Conservation (phyloP, 192 early-diverging fungal species). For the Gamsiella multidivaricata region DNA sequence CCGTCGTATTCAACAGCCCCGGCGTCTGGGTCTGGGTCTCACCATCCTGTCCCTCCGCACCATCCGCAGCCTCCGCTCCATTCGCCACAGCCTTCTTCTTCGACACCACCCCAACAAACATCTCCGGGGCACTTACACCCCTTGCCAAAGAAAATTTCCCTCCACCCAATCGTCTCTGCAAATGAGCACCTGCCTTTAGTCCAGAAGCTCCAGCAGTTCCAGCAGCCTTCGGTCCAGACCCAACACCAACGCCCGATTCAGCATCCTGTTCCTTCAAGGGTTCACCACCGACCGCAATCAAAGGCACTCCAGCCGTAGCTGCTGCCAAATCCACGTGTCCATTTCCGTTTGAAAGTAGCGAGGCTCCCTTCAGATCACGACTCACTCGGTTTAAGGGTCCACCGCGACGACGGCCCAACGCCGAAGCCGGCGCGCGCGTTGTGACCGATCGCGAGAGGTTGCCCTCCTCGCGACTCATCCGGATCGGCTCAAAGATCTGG, state of each 20-base stretch:
- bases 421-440: slow-evolving; percentile 27
- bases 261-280: not conserved
- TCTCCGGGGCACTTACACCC: slow-evolving; percentile 49
- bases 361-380: slow-evolving; percentile 20
- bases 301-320: slow-evolving; percentile 10
- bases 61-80: slow-evolving; percentile 8
- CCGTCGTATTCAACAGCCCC: slow-evolving; percentile 35
- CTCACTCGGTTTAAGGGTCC: slow-evolving; percentile 20
- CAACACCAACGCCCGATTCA: slow-evolving; percentile 42
- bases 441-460: slow-evolving; percentile 47
- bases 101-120: slow-evolving; percentile 37
- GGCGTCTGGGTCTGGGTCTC: slow-evolving; percentile 2
- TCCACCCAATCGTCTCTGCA: slow-evolving; percentile 21
- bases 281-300: slow-evolving; percentile 32
- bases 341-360: slow-evolving; percentile 8
- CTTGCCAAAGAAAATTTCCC: slow-evolving; percentile 23
- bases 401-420: slow-evolving; percentile 13
- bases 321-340: slow-evolving; percentile 4
- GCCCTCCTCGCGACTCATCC: slow-evolving; percentile 49
- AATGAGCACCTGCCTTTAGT: slow-evolving; percentile 17
- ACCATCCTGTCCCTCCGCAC: not conserved
- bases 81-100: slow-evolving; percentile 35
- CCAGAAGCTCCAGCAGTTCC: not conserved
- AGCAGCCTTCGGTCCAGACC: no score
- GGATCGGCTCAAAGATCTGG: slow-evolving; percentile 56